Evolutionary conservation across 2,329 filamentous ascomycete genomes (phyloP), one percentile per base, ranked within the genome.

Genomic region (Dothidotthia symphoricarpi): DNA sequence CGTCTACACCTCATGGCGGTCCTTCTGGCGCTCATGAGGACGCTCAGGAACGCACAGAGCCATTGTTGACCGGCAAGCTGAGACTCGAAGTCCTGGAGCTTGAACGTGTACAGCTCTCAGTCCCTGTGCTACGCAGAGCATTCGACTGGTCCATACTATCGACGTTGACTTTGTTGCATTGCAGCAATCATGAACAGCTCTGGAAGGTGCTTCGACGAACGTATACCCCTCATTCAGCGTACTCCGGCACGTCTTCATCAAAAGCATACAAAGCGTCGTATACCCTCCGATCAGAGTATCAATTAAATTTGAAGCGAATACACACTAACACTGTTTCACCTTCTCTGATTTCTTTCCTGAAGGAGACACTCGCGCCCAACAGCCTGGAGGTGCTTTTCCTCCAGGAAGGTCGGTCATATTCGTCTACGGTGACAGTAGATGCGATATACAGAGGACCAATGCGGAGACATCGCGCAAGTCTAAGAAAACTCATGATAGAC

Each of bases 301-400:
- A 57, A 17, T 71, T 93, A 9, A 79, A 77, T 4, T 68, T 93
- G 34, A 89, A 83, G 65, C 78, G 83, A 47, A 76, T 93, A 11
- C 85, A 90, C 55, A 88, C 85, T 1, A 86, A 93, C 64, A 75
- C 75, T 10, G 82, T 86, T 2, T 86, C 85, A 1, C 71, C 77
- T 6, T 74, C 82, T 16, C 69, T 93, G 12, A 80, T 93, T 36
- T 74, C 75, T 1, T 91, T 93, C 57, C 73, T 93, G 45, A 86
- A 84, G 53, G 85, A 90, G 45, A 83, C 85, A 0, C 72, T 93
- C 25, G 83, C 82, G 14, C 87, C 87, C 1, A 87, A 93, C 61
- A 85, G 80, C 17, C 71, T 93, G n/a, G 85, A 93, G 64, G 82
- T 82, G 7, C 72, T 93, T 8, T 89, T 89, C 59, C 66, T 93